Evolutionary conservation across 345 rosid genomes (phyloP).

Genomic region (Citrus australasica): DNA sequence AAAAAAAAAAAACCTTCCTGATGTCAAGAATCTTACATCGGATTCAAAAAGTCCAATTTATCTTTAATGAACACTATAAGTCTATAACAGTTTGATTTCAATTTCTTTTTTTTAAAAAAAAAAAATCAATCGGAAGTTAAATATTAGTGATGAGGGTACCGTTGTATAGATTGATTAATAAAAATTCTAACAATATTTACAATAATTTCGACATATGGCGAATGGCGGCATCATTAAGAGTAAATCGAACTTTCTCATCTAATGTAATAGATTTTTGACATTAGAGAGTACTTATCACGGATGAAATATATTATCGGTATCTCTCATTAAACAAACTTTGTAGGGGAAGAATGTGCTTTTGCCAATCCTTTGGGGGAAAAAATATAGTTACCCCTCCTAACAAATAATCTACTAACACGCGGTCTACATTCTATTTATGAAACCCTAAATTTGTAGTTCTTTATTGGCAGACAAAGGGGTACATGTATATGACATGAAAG

Average conservation of each 20-base stretch:
- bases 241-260: background rate
- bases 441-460: background rate
- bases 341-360: background rate
- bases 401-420: background rate
- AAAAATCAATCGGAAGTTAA: too few species aligned
- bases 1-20: too few species aligned
- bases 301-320: background rate
- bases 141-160: too few species aligned
- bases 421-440: background rate
- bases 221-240: too few species aligned
- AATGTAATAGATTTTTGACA: background rate
- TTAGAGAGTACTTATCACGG: background rate
- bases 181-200: too few species aligned
- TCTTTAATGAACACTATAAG: too few species aligned
- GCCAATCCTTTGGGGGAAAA: background rate
- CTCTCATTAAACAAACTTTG: background rate
- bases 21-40: too few species aligned
- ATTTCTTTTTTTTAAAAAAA: too few species aligned
- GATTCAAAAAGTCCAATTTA: too few species aligned
- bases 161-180: too few species aligned
- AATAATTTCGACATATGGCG: too few species aligned
- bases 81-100: too few species aligned
- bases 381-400: background rate
- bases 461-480: background rate
- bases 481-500: background rate